Evolutionary conservation across 163 green algal genomes (phyloP).

Genomic region (Chlamydomonas reinhardtii): DNA sequence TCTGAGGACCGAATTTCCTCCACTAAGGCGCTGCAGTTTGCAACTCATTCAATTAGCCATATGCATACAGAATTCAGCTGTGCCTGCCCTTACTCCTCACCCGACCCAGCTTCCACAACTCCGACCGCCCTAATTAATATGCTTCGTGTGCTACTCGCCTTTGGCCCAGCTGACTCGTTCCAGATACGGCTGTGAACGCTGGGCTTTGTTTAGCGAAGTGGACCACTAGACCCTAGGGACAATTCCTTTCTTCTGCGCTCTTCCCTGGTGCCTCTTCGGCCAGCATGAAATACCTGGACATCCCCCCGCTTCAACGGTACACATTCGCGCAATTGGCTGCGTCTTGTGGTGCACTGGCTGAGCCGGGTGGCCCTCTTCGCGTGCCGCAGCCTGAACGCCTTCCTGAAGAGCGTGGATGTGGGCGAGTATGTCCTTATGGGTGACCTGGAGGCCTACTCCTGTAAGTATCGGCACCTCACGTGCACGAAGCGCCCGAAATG

Average conservation of each 20-base stretch:
- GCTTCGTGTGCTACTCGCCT: neutral
- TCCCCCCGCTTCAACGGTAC: conserved; percentile 71
- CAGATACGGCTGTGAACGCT: neutral
- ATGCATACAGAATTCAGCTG: too few species aligned
- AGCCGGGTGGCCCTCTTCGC: neutral
- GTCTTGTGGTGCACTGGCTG: neutral
- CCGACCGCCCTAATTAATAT: too few species aligned
- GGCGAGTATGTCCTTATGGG: conserved; percentile 93
- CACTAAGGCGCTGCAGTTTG: too few species aligned
- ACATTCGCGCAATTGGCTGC: neutral
- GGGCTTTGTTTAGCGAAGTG: neutral
- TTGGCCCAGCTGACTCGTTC: neutral
- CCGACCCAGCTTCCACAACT: too few species aligned
- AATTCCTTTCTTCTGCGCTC: too few species aligned
- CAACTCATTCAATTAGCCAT: too few species aligned
- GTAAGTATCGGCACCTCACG: conserved; percentile 67
- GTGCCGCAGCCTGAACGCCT: conserved; percentile 82
- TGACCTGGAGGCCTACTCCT: conserved; percentile 96
- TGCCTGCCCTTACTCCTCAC: too few species aligned
- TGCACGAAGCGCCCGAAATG: neutral
- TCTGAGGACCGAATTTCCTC: too few species aligned
- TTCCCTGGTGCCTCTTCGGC: too few species aligned
- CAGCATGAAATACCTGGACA: conserved; percentile 82
- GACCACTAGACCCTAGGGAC: too few species aligned
- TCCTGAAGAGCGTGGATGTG: conserved; percentile 93